phyloP scores from a whole-genome alignment of 2,329 filamentous ascomycete species.

The Aurifilum marmelostoma region DNA sequence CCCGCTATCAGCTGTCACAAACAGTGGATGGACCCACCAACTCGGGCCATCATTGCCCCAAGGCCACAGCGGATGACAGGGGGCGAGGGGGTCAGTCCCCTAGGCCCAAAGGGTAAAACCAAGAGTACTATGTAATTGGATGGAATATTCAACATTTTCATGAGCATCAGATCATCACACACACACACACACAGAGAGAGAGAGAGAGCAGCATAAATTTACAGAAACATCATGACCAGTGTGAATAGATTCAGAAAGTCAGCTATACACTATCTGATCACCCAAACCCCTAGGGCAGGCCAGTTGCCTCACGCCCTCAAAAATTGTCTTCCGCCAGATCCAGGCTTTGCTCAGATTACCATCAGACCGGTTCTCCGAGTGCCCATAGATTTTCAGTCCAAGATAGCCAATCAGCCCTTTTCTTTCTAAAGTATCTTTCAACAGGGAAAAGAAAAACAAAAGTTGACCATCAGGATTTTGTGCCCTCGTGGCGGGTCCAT shows the following conservation, averaged over 20 bases:
- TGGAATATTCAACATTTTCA: no score
- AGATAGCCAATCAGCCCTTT: no score
- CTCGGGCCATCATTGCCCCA: slow-evolving; percentile 23
- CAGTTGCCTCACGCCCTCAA: slow-evolving; percentile 26
- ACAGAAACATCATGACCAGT: slow-evolving; percentile 33
- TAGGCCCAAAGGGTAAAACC: no score
- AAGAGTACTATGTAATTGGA: no score
- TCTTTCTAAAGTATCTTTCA: slow-evolving; percentile 3
- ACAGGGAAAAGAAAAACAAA: not conserved
- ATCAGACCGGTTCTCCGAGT: slow-evolving; percentile 18
- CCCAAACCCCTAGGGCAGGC: slow-evolving; percentile 30
- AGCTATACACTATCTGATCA: slow-evolving; percentile 46
- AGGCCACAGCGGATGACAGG: not conserved
- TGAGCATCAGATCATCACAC: not conserved
- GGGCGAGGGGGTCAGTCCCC: not conserved
- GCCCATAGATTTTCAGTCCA: no score
- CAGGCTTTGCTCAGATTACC: slow-evolving; percentile 38
- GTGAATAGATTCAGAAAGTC: slow-evolving; percentile 56
- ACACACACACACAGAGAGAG: not conserved
- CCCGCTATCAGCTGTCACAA: slow-evolving; percentile 20
- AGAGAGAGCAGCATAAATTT: not conserved
- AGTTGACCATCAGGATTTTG: not conserved
- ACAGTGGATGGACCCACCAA: slow-evolving; percentile 9
- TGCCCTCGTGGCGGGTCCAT: slow-evolving; percentile 20
- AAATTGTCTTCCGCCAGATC: slow-evolving; percentile 31